Percentiles rank a stretch among this genome's conserved stretches.
phyloP scores from a whole-genome alignment of 805 yeast genomes.

The Kuraishia piskuri region DNA sequence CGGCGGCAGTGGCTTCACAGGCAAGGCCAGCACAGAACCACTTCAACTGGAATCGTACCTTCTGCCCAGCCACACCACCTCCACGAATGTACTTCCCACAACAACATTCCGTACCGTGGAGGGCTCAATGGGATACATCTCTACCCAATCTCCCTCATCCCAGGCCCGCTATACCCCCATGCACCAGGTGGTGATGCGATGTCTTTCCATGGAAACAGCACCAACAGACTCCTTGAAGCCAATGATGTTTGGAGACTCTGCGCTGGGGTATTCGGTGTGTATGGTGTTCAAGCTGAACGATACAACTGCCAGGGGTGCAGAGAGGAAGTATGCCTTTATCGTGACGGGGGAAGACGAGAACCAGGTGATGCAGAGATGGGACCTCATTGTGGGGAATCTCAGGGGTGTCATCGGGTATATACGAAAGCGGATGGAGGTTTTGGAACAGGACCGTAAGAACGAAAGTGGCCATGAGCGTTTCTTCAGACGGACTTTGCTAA shows the following conservation, averaged over 20 bases:
- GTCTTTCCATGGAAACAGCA: slow-evolving; percentile 59
- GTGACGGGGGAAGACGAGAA: slow-evolving; percentile 48
- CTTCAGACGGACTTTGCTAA: slow-evolving; percentile 43
- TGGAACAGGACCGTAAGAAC: slow-evolving; percentile 18
- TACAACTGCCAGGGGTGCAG: slow-evolving; percentile 64
- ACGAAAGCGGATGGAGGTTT: slow-evolving; percentile 18
- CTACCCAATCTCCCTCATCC: slow-evolving; percentile 55
- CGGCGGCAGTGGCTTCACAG: background rate
- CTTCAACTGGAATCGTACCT: background rate
- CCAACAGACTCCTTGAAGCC: slow-evolving; percentile 47
- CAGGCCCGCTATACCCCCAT: slow-evolving; percentile 43
- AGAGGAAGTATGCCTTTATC: slow-evolving; percentile 55
- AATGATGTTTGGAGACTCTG: slow-evolving; percentile 53
- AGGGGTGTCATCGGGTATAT: slow-evolving; percentile 31
- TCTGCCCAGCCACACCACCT: background rate
- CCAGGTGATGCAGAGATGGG: slow-evolving; percentile 48
- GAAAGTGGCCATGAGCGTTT: slow-evolving; percentile 39
- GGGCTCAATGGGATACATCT: slow-evolving; percentile 25
- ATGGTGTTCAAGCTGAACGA: slow-evolving; percentile 57
- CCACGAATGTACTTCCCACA: background rate
- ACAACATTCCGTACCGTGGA: slow-evolving; percentile 22
- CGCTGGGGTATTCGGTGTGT: slow-evolving; percentile 51
- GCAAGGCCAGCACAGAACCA: too few relatives aligned
- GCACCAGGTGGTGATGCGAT: slow-evolving; percentile 52
- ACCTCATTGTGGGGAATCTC: slow-evolving; percentile 33